Base-by-base conservation (phyloP, 2,329 filamentous ascomycete species). In the Hawksworthiomyces lignivorus region DNA sequence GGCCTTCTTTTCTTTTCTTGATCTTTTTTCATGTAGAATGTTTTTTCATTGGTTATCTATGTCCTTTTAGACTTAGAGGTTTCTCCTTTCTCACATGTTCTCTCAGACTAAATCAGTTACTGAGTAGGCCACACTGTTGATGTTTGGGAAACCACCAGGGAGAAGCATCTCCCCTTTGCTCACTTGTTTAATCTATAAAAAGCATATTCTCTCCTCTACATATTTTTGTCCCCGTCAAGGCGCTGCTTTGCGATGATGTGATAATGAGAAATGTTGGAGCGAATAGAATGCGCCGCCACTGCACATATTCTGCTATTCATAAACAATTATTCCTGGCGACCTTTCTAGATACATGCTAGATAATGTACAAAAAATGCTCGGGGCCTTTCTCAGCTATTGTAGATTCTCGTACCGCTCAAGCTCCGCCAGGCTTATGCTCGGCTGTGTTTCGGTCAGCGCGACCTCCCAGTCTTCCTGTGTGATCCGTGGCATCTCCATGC, bases 391-490 rank as follows among this genome's bases (percentile, higher is more conserved):
- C n/a, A 26, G 24, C 24, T 38, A 44, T 17, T 38, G 40, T 29
- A 52, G 20, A 22, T 43, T 43, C 36, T 48, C 34, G 40, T 50
- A 52, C 6, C 44, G 47, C 17, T 31, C n/a, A 21, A 50, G 42
- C 22, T 50, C 48, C 4, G 37, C 48, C 19, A 31, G 41, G 35
- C 45, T 49, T 56, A 77, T 73, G 45, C 73, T 77, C 3, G 68
- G 64, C 54, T 62, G 62, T 14, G 69, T 69, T 46, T 65, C 67
- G 1, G 53, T 52, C 30, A 78, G 56, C 18, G 74, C 75, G 29
- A 55, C 55, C 50, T 75, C 68, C 74, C 75, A 79, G 49, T 79
- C 74, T 17, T 56, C 60, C 3, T 50, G 48, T 1, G 54, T 57
- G 12, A 72, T 59, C 21, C 53, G 55, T 9, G 61, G 54, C 31